Evolutionary conservation across 306 rosid species (phyloP), one percentile per base, ranked within the genome.

Genomic region (Ormosia emarginata): DNA sequence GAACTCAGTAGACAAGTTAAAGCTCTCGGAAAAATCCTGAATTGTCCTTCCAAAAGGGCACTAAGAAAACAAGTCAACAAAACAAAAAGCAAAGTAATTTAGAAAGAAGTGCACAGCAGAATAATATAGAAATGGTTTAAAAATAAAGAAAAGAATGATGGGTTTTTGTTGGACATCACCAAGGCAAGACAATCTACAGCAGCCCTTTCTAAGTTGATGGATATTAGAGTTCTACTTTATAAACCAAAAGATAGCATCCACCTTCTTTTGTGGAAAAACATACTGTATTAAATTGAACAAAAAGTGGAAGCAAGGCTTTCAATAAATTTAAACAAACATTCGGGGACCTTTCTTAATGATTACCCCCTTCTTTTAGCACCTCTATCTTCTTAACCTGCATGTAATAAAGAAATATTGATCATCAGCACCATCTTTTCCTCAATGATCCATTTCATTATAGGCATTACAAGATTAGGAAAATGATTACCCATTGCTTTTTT

Each of bases 401-500:
- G 9, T 0, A 43, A 40, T 13, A 62, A 36, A 77, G 10, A 83
- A 33, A 77, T 17, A 36, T 50, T n/a, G 2, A 59, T 71, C 52
- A 71, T 73, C 9, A 81, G 47, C 73, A 64, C 70, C 50, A 78
- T 75, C 46, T 76, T 76, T 53, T 32, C 58, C 18, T 41, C 65
- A 57, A 75, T 49, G 52, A 79, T 37, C 3, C 11, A 18, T 18
- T 67, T 79, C 1, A 10, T 32, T 14, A 75, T 57, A 79, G 9
- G 10, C 6, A 10, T 58, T 14, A 6, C 36, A 15, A 32, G 56
- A 53, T 46, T 64, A 8, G 40, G 41, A 44, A 64, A 62, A 81
- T 36, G 2, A 34, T 81, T 87, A 93, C 93, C 88, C 79, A 88
- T 90, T 81, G 93, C 83, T 88, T 80, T 93, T 77, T 91, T 83